phyloP scores from a whole-genome alignment of 768 basidiomycete genomes.

The Amanita brunnescens region DNA sequence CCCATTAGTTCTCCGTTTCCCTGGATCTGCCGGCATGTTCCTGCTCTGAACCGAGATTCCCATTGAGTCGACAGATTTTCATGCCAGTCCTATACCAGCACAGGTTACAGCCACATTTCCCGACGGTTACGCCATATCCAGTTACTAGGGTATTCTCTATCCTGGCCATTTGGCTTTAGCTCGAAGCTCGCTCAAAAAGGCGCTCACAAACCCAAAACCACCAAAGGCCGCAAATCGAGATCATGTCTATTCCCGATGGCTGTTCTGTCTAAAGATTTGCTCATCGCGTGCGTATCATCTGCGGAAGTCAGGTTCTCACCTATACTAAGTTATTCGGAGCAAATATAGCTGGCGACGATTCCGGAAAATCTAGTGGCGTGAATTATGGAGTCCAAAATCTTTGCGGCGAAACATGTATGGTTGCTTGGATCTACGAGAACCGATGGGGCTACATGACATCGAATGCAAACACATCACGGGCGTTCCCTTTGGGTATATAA shows the following conservation, averaged over 20 bases:
- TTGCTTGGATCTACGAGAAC: background rate
- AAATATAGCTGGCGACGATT: background rate
- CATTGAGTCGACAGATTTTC: background rate
- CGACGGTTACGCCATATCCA: background rate
- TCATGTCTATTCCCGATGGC: background rate
- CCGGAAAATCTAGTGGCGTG: slow-evolving; percentile 3
- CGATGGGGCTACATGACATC: background rate
- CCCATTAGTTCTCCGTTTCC: background rate
- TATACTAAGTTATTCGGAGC: background rate
- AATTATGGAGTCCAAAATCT: background rate
- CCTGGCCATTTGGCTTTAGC: too few relatives aligned
- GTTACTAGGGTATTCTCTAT: background rate
- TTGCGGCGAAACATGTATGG: background rate
- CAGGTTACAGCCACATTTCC: background rate
- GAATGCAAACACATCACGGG: slow-evolving; percentile 1
- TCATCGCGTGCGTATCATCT: background rate
- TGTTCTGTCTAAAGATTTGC: background rate
- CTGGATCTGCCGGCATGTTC: background rate
- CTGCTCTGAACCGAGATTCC: background rate
- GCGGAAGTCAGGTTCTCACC: slow-evolving; percentile 1
- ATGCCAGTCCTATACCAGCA: background rate
- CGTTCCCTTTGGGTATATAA: background rate
- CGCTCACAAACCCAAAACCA: background rate
- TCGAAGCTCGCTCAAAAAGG: background rate
- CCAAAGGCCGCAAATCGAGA: slow-evolving; percentile 1